Conservation (phyloP, 192 early-diverging fungal genomes). For the Coemansia sp. region DNA sequence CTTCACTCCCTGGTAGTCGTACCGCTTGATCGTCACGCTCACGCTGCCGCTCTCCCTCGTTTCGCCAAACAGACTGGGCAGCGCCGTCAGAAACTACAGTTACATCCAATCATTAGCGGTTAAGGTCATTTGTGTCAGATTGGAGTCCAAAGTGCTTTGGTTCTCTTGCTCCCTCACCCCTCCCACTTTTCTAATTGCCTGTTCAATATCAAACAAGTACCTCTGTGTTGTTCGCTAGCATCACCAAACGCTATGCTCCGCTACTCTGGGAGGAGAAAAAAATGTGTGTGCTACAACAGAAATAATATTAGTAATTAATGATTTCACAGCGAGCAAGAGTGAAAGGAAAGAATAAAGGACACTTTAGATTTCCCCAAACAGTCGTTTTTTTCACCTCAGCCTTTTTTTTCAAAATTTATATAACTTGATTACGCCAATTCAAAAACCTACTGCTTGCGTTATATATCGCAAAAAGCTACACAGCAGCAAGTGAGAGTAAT, state of each 20-base stretch:
- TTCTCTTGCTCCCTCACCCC: background rate
- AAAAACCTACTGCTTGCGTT: background rate
- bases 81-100: constrained; percentile 45
- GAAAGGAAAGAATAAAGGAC: background rate
- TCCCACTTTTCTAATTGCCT: background rate
- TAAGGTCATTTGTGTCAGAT: too few species aligned
- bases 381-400: background rate
- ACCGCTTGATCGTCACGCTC: constrained; percentile 37
- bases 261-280: background rate
- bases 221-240: background rate
- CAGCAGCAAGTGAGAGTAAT: background rate
- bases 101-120: background rate
- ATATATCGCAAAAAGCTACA: background rate
- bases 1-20: constrained; percentile 38
- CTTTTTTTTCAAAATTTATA: background rate
- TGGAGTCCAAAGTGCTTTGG: too few species aligned
- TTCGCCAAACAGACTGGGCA: constrained; percentile 34
- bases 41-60: constrained; percentile 44
- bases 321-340: background rate
- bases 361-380: background rate
- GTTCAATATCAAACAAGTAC: background rate
- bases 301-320: background rate
- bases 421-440: background rate
- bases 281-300: background rate
- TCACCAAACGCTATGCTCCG: background rate